Conservation (phyloP, 352 stramenopile genomes). For the Pythium oligandrum region DNA sequence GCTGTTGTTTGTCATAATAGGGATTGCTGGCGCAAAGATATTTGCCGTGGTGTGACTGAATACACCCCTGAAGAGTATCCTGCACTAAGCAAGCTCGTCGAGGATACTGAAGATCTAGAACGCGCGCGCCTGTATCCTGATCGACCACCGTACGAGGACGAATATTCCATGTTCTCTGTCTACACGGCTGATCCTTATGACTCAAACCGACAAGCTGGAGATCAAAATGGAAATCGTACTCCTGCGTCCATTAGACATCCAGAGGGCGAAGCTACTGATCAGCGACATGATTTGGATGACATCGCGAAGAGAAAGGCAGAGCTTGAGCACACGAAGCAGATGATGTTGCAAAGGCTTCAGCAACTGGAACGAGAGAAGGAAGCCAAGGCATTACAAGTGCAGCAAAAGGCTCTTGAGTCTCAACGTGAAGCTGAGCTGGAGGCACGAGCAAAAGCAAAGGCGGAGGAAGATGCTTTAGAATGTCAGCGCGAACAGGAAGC, state of each 20-base stretch:
- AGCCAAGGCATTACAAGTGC: slow-evolving; percentile 1
- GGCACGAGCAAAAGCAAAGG: slow-evolving; percentile 19
- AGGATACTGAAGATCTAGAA: slow-evolving; percentile 56
- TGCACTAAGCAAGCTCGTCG: slow-evolving; percentile 60
- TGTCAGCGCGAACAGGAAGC: slow-evolving; percentile 18
- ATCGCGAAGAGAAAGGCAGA: slow-evolving; percentile 55
- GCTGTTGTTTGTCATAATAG: slow-evolving; percentile 17
- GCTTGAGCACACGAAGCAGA: slow-evolving; percentile 52
- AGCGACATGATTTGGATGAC: slow-evolving; percentile 38
- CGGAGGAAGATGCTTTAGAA: slow-evolving; percentile 7
- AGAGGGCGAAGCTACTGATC: slow-evolving; percentile 1
- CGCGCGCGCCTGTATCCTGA: slow-evolving; percentile 56
- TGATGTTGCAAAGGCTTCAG: slow-evolving; percentile 36
- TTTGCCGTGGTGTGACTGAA: slow-evolving; percentile 81
- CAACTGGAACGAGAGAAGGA: slow-evolving; percentile 37
- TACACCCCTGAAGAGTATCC: slow-evolving; percentile 71
- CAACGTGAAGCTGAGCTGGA: slow-evolving; percentile 16
- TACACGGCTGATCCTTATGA: slow-evolving; percentile 27
- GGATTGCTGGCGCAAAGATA: slow-evolving; percentile 57
- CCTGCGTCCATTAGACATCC: too few relatives aligned
- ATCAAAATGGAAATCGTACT: too few relatives aligned
- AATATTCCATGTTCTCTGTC: slow-evolving; percentile 69
- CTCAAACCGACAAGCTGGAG: neutral
- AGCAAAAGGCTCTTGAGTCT: slow-evolving; percentile 6
- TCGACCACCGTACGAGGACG: slow-evolving; percentile 49